A percentile compares a stretch with the other conserved stretches of the same genome.
These are phyloP conservation scores for Silybum marianum DNA, from an alignment of 129 eudicot genomes.

Conservation along the genomic window DNA sequence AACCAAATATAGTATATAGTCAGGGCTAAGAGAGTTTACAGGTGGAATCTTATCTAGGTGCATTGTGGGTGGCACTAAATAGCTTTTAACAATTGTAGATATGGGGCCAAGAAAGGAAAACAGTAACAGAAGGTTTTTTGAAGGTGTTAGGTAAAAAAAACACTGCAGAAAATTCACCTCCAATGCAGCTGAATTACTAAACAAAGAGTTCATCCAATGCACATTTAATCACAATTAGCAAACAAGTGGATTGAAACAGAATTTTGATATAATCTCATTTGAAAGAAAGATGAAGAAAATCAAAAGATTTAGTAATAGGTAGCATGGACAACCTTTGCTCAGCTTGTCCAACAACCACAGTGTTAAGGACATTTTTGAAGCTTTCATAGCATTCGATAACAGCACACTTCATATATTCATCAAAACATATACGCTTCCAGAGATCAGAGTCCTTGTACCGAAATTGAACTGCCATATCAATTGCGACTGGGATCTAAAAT, in stretches of 20 bases:
- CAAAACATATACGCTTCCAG: slow-evolving; percentile 96
- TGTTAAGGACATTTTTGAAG: slow-evolving; percentile 82
- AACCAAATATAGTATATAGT: slow-evolving; percentile 3
- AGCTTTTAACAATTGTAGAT: not conserved
- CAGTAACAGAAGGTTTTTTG: not conserved
- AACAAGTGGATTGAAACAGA: not conserved
- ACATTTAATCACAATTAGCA: not conserved
- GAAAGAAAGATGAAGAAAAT: slow-evolving; percentile 21
- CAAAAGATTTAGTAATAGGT: slow-evolving; percentile 17
- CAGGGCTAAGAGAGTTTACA: slow-evolving; percentile 10
- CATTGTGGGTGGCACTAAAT: slow-evolving; percentile 12
- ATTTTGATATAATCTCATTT: not conserved
- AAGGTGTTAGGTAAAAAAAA: not conserved
- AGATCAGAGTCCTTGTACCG: slow-evolving; percentile 82
- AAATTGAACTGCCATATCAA: slow-evolving; percentile 96
- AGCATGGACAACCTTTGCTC: slow-evolving; percentile 79
- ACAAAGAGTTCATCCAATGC: not conserved
- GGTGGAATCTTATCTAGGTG: not conserved
- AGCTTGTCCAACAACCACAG: slow-evolving; percentile 77
- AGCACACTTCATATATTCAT: slow-evolving; percentile 96
- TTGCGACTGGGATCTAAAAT: slow-evolving; percentile 93
- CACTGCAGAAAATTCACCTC: not conserved
- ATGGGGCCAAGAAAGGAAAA: not conserved
- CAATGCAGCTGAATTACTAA: not conserved
- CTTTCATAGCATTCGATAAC: slow-evolving; percentile 96